Evolutionary conservation across 2,329 filamentous ascomycete genomes (phyloP), one percentile per base, ranked within the genome.

Genomic region (Sporothrix humicola): DNA sequence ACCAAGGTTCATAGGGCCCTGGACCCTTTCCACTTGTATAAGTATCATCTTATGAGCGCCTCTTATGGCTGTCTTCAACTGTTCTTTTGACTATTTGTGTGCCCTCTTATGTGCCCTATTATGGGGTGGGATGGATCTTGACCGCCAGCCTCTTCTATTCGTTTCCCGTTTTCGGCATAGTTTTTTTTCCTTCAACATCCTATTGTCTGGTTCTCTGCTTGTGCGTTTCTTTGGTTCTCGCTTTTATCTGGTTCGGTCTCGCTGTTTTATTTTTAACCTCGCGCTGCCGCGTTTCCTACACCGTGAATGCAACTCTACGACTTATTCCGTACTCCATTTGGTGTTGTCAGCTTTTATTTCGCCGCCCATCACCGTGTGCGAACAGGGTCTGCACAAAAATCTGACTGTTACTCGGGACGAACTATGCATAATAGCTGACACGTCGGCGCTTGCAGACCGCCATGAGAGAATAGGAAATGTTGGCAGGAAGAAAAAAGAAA

Each of bases 361-460:
- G 8, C n/a, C 37, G 9, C 3, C 37, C 12, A 9, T 63, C 17
- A 42, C 59, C 2, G 42, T 20, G n/a, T 42, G 8, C 17, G 15
- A 44, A 63, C 20, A 10, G 3, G n/a, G 59, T 44, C 6, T 20
- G 9, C 31, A 37, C 31, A 37, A 37, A 31, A 42, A 63, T n/a
- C 2, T 7, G 15, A 37, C 42, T 63, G 7, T 20, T 12, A 12
- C 10, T 46, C 37, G 31, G 59, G 37, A 46, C 37, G 59, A 46
- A 46, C 17, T 46, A 44, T 63, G 59, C 59, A 63, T 63, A 50
- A 50, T 23, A n/a, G 44, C n/a, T 50, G 20, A 26, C 63, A 17
- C 31, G 59, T 44, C 63, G 63, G 63, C 63, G 63, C 63, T 66
- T 66, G 63, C 63, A 50, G 42, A 15, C 42, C 56, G 52, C 52